Evolutionary conservation across 306 rosid genomes (phyloP), one percentile per base, ranked within the genome.

Genomic region (Malus sylvestris): DNA sequence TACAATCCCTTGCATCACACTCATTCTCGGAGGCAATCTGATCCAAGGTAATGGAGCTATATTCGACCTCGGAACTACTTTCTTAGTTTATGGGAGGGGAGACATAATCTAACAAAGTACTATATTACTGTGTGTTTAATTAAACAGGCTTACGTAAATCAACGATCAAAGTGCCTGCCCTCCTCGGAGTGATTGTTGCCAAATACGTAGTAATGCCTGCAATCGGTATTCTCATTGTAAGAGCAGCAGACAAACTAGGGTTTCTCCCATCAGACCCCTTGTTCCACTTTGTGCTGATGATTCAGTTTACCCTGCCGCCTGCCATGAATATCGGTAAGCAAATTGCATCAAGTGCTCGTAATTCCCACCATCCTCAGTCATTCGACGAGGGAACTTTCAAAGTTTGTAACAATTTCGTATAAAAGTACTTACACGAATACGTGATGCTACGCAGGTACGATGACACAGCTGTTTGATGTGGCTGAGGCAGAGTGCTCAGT

Each of bases 401-500:
- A 51, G 8, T 49, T 49, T 0, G 20, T 15, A 2, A 49, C 55
- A 2, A 49, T 49, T 49, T 15, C 6, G 55, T 49, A 49, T 49
- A 5, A 6, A 15, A 49, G 55, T 51, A 15, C 55, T 51, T 15
- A 51, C 13, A 4, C 2, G 55, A 51, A 51, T 51, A 51, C 20
- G 20, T 18, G 20, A 5, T 15, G 1, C 57, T 45, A 45, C 12
- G 75, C 72, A 93, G 97, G 98, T 15, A 92, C 97, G 15, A 89
- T 96, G 91, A 85, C 93, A 10, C 98, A 96, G 67, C 82, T 91
- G 40, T 96, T 87, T 78, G 96, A 88, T 3, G 97, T 92, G 55
- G 99, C 86, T 49, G 93, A 87, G 76, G 99, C 93, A 74, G 99
- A 96, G 83, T 85, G 97, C 78, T 92, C 99, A 5, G 93, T 96